A percentile compares a stretch with the other conserved stretches of the same genome.
Evolutionary conservation across 2,329 filamentous ascomycete genomes (phyloP).

Genomic region (Thielaviopsis ethacetica): DNA sequence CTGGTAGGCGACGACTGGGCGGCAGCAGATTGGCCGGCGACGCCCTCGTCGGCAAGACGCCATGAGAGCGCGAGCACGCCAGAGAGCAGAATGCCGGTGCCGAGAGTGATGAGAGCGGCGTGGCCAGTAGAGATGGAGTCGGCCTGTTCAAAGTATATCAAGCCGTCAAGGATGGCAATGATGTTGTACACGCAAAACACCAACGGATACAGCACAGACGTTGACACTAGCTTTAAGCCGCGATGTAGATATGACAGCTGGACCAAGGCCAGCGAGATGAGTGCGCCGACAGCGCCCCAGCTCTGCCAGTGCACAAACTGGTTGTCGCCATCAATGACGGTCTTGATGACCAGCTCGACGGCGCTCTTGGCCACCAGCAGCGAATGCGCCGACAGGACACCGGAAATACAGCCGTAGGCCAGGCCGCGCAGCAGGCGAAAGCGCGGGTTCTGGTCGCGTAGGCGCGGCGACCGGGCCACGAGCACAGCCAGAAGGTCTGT

Average conservation of each 20-base stretch:
- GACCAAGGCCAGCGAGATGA: conserved; percentile 66
- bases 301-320: conserved; percentile 94
- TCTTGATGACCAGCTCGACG: conserved; percentile 80
- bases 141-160: conserved; percentile 91
- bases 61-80: conserved; percentile 88
- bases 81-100: conserved; percentile 68
- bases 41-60: conserved; percentile 61
- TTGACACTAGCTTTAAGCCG: conserved; percentile 86
- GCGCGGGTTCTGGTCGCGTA: conserved; percentile 40
- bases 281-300: conserved; percentile 73
- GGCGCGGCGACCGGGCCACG: conserved; percentile 20
- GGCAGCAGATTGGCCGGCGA: background rate
- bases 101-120: conserved; percentile 68
- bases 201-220: conserved; percentile 86
- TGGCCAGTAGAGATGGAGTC: conserved; percentile 60
- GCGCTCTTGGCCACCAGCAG: conserved; percentile 90
- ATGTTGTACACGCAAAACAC: conserved; percentile 99
- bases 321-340: conserved; percentile 70
- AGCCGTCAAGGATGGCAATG: conserved; percentile 87
- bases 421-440: conserved; percentile 68
- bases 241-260: conserved; percentile 93
- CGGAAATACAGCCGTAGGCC: conserved; percentile 76
- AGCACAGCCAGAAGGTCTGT: conserved; percentile 39
- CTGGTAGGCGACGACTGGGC: conserved; percentile 49
- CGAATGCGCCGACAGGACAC: conserved; percentile 84